A percentile compares a stretch with the other conserved stretches of the same genome.
Conservation (phyloP, 192 early-diverging fungal species). For the Blastocladiella britannica region DNA sequence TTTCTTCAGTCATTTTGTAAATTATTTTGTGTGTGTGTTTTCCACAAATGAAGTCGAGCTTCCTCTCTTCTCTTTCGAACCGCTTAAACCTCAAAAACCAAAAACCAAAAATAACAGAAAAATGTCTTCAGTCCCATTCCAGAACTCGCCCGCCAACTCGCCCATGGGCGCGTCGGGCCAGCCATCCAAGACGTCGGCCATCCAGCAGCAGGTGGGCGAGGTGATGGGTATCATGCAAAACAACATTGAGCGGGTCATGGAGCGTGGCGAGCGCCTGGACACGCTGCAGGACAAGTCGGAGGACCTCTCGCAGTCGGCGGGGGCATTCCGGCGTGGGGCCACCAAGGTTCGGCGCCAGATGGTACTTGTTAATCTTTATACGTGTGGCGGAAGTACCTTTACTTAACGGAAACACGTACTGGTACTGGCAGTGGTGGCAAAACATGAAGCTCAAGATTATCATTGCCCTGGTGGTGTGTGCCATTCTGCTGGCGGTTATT, state of each 20-base stretch:
- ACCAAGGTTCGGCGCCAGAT: slow-evolving; percentile 63
- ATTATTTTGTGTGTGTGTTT: no score
- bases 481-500: slow-evolving; percentile 63
- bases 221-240: slow-evolving; percentile 83
- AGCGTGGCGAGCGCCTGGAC: slow-evolving; percentile 71
- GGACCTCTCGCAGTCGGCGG: slow-evolving; percentile 44
- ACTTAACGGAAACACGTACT: no score
- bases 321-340: slow-evolving; percentile 60
- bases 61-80: no score
- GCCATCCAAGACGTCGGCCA: slow-evolving; percentile 31
- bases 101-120: no score
- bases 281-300: slow-evolving; percentile 64
- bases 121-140: no score
- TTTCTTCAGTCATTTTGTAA: no score
- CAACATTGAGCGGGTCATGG: slow-evolving; percentile 73
- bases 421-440: slow-evolving; percentile 74
- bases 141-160: no score
- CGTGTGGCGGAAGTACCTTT: no score
- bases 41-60: no score
- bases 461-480: slow-evolving; percentile 45
- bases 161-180: neutral
- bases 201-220: slow-evolving; percentile 70
- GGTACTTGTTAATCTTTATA: no score
- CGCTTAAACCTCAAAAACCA: no score
- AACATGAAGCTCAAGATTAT: slow-evolving; percentile 92